These are phyloP conservation scores for Violaceomyces palustris DNA, from an alignment of 1,284 basidiomycete genomes.

Conservation along the genomic window DNA sequence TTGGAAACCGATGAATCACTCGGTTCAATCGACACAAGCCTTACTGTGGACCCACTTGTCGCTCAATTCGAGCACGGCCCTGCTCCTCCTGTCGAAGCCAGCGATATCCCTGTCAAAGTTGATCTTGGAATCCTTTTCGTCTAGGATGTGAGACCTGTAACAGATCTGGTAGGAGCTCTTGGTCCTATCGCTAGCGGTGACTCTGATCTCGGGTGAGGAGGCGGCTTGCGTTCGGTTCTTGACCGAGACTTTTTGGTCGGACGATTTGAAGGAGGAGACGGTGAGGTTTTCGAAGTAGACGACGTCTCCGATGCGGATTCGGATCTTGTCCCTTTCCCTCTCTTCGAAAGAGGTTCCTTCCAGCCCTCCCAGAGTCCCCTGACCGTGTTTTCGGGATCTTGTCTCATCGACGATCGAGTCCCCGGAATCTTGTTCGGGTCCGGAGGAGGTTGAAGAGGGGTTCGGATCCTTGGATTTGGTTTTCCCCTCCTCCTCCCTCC, in stretches of 20 bases:
- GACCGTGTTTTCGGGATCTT: not conserved
- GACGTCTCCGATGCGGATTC: constrained; percentile 8
- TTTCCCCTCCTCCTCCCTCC: too few relatives aligned
- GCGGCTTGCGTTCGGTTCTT: too few relatives aligned
- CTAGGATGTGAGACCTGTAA: constrained; percentile 1
- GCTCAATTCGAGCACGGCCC: constrained; percentile 3
- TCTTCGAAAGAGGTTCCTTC: not conserved
- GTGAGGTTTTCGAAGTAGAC: constrained; percentile 6
- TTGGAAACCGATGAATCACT: too few relatives aligned
- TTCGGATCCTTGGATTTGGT: too few relatives aligned
- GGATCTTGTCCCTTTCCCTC: not conserved
- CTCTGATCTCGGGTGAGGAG: too few relatives aligned
- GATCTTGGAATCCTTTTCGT: not conserved
- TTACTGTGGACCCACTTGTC: too few relatives aligned
- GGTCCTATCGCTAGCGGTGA: not conserved
- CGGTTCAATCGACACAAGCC: too few relatives aligned
- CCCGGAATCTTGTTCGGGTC: not conserved
- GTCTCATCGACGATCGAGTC: not conserved
- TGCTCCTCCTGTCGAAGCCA: constrained; percentile 6
- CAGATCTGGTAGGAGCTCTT: constrained; percentile 4
- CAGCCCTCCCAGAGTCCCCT: not conserved
- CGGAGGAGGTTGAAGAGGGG: too few relatives aligned
- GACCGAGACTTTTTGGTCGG: too few relatives aligned
- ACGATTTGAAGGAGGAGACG: too few relatives aligned
- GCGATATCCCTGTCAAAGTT: constrained; percentile 14